Evolutionary conservation across 176 grass and related monocot genomes (phyloP).

Genomic region (Phyllostachys edulis): DNA sequence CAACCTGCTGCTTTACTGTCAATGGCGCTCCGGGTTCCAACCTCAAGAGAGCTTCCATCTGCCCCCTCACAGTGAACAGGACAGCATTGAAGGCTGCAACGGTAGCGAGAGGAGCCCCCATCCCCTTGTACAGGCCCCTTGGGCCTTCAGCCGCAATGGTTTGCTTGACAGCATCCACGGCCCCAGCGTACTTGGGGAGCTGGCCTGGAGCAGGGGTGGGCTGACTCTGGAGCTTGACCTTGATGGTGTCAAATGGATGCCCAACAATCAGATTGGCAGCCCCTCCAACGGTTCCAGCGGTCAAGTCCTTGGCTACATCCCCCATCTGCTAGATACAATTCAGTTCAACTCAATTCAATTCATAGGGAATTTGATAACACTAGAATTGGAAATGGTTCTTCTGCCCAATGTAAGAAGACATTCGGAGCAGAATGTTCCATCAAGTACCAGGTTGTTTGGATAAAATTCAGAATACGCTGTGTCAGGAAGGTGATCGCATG

Average conservation of each 20-base stretch:
- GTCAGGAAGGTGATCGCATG: neutral
- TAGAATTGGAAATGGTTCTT: neutral
- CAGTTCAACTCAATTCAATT: neutral
- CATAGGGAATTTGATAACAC: neutral
- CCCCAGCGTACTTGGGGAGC: slow-evolving; percentile 69
- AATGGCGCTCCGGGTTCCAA: slow-evolving; percentile 50
- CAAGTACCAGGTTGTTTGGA: neutral
- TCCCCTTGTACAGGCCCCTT: slow-evolving; percentile 84
- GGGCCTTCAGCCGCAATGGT: slow-evolving; percentile 73
- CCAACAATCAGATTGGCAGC: slow-evolving; percentile 72
- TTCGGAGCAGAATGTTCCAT: neutral
- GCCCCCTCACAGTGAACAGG: slow-evolving; percentile 79
- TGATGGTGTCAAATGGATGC: slow-evolving; percentile 93
- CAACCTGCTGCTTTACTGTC: slow-evolving; percentile 70
- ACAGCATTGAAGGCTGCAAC: slow-evolving; percentile 86
- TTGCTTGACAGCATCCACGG: slow-evolving; percentile 86
- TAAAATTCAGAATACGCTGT: neutral
- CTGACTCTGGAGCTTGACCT: slow-evolving; percentile 96
- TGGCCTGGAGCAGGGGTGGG: slow-evolving; percentile 66
- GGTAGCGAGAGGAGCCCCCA: slow-evolving; percentile 88
- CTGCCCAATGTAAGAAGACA: neutral
- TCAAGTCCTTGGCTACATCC: slow-evolving; percentile 78
- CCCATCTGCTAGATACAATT: slow-evolving; percentile 48
- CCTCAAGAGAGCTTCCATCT: slow-evolving; percentile 74
- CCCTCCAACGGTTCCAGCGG: slow-evolving; percentile 69